Evolutionary conservation across 2,329 filamentous ascomycete species (phyloP).

Genomic region (Ceratocystis papillata): DNA sequence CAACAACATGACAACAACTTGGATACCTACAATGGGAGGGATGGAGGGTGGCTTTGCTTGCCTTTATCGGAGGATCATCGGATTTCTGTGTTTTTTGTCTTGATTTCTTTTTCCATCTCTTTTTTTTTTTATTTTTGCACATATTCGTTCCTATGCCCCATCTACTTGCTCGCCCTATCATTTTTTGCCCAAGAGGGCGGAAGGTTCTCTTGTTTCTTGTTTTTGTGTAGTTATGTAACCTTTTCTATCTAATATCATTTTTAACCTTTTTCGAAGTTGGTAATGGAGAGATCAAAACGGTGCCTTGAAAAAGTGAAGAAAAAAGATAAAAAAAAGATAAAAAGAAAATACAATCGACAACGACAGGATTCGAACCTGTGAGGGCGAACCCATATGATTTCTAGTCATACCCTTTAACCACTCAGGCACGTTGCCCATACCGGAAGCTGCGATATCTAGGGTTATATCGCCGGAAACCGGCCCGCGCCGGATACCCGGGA

Average conservation of each 20-base stretch:
- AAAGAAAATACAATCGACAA: slow-evolving; percentile 16
- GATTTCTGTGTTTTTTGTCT: slow-evolving; percentile 7
- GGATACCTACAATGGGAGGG: neutral
- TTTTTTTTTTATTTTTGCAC: slow-evolving; percentile 10
- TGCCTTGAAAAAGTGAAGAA: neutral
- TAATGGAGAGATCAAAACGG: neutral
- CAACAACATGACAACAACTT: slow-evolving; percentile 4
- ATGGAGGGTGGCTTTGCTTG: neutral
- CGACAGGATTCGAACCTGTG: slow-evolving; percentile 24
- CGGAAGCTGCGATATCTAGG: neutral
- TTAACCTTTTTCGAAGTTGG: neutral
- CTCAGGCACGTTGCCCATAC: slow-evolving; percentile 22
- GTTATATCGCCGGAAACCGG: neutral
- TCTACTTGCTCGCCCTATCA: neutral
- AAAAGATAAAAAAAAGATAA: neutral
- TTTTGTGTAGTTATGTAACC: neutral
- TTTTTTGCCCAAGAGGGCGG: neutral
- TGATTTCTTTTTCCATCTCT: neutral
- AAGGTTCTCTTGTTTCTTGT: neutral
- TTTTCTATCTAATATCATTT: neutral
- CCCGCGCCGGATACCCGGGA: too few relatives aligned
- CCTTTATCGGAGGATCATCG: neutral
- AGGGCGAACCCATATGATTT: slow-evolving; percentile 24
- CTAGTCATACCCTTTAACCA: slow-evolving; percentile 25
- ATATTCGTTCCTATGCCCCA: neutral